These are phyloP conservation scores for Wickerhamiella infanticola DNA, from an alignment of 1,139 yeast genomes.

Conservation along the genomic window DNA sequence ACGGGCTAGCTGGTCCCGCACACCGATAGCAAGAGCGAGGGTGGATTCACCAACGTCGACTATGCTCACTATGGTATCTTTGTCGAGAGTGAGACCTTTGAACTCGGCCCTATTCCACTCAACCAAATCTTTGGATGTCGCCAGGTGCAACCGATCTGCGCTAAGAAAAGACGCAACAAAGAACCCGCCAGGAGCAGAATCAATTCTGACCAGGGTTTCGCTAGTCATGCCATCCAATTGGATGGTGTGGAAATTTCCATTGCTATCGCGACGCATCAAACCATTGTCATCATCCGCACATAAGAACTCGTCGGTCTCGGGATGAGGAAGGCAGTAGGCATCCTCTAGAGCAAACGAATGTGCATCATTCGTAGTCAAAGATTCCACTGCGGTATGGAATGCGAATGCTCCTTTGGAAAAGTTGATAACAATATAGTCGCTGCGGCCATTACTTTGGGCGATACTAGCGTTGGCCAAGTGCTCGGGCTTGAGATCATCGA, in stretches of 20 bases:
- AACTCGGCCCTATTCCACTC: too few relatives aligned
- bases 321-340: background rate
- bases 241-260: slow-evolving; percentile 27
- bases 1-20: slow-evolving; percentile 19
- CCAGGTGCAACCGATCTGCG: slow-evolving; percentile 22
- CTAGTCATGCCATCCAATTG: slow-evolving; percentile 19
- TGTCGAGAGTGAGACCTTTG: too few relatives aligned
- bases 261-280: slow-evolving; percentile 37
- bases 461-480: too few relatives aligned
- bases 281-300: slow-evolving; percentile 25
- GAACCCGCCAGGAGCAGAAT: slow-evolving; percentile 30
- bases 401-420: too few relatives aligned
- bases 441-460: too few relatives aligned
- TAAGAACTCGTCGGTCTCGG: background rate
- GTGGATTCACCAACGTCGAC: slow-evolving; percentile 26
- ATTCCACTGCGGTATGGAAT: too few relatives aligned
- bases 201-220: background rate
- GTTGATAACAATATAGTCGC: too few relatives aligned
- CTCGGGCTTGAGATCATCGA: too few relatives aligned
- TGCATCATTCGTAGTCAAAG: too few relatives aligned
- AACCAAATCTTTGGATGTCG: slow-evolving; percentile 28
- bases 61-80: background rate
- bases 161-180: slow-evolving; percentile 17
- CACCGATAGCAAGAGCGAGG: slow-evolving; percentile 14
- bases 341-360: background rate